phyloP scores from a whole-genome alignment of 2,329 filamentous ascomycete genomes.

The Colletotrichum scovillei region DNA sequence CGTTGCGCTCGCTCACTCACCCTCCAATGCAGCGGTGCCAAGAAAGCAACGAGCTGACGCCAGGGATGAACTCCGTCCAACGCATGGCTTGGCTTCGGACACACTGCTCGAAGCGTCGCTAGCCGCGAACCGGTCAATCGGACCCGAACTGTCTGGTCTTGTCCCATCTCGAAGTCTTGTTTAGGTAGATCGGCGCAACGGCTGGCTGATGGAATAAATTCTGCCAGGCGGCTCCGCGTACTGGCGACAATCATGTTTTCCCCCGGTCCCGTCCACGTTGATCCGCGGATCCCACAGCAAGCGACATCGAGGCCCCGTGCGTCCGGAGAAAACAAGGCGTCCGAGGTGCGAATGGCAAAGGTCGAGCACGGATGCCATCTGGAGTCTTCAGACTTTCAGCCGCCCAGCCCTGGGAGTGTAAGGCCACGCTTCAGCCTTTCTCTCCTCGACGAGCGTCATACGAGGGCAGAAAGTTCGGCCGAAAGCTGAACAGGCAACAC shows the following conservation, averaged over 20 bases:
- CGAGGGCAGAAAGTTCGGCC: not conserved
- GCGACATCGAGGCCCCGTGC: not conserved
- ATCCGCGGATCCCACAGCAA: not conserved
- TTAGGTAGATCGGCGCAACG: not conserved
- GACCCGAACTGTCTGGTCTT: not conserved
- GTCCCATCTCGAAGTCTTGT: not conserved
- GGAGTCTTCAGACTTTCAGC: not conserved
- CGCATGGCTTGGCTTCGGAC: not conserved
- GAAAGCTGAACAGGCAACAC: conserved; percentile 6
- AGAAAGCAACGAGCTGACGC: not conserved
- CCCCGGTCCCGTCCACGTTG: not conserved
- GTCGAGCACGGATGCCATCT: conserved; percentile 28
- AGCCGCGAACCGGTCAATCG: not conserved
- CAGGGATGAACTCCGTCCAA: not conserved
- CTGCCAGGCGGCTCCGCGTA: not conserved
- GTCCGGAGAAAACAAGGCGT: not conserved
- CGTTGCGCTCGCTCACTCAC: not conserved
- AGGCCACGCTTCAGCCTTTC: not conserved
- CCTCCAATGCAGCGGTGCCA: not conserved
- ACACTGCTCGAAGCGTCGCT: conserved; percentile 24
- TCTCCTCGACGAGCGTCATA: not conserved
- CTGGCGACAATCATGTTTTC: not conserved
- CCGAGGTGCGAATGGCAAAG: not conserved
- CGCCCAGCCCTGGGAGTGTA: not conserved
- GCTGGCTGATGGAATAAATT: not conserved